Evolutionary conservation across 352 stramenopile genomes (phyloP).

Genomic region (Phytophthora macrochlamydospora): DNA sequence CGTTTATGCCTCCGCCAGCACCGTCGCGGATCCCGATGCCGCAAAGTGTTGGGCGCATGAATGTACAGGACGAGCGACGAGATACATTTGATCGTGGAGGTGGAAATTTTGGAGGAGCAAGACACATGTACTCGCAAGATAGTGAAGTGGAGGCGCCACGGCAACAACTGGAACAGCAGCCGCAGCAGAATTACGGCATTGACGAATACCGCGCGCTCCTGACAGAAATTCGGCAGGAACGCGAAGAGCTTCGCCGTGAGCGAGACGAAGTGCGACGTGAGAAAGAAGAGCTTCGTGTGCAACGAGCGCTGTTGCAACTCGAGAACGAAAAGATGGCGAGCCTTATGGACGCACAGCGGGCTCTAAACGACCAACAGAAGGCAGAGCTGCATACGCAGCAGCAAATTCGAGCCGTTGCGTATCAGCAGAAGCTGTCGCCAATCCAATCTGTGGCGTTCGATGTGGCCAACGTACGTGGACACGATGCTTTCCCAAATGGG

Average conservation of each 20-base stretch:
- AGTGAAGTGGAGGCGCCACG: conserved; percentile 19
- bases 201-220: conserved; percentile 73
- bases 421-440: conserved; percentile 24
- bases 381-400: conserved; percentile 46
- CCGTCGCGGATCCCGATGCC: conserved; percentile 25
- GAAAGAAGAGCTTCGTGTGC: conserved; percentile 76
- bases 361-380: conserved; percentile 64
- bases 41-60: conserved; percentile 9
- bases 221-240: conserved; percentile 71
- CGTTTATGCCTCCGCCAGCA: conserved; percentile 28
- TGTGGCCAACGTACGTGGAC: conserved; percentile 4
- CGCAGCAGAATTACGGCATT: conserved; percentile 41
- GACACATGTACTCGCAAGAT: conserved; percentile 13
- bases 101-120: conserved; percentile 1
- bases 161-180: conserved; percentile 29
- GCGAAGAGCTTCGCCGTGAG: conserved; percentile 72
- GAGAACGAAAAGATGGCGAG: conserved; percentile 79
- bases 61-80: conserved; percentile 12
- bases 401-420: conserved; percentile 22
- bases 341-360: conserved; percentile 64
- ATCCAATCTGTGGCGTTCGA: conserved; percentile 23
- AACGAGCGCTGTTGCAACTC: conserved; percentile 65
- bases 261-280: conserved; percentile 69
- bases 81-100: conserved; percentile 15
- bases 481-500: conserved; percentile 4